Evolutionary conservation across 768 basidiomycete species (phyloP).

Genomic region (Roridomyces roridus): DNA sequence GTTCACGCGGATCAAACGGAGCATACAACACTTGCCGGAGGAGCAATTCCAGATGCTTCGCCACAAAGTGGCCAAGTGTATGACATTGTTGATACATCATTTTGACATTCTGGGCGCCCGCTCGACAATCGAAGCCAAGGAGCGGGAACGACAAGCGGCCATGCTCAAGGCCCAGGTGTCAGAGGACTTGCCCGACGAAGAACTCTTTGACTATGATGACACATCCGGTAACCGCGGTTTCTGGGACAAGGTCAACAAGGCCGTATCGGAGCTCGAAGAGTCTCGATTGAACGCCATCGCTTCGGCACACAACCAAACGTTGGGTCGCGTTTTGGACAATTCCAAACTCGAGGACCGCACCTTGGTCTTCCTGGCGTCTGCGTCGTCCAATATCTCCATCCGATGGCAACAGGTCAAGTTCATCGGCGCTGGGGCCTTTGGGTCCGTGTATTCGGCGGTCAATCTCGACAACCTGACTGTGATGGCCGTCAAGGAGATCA

Average conservation of each 20-base stretch:
- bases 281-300: constrained; percentile 60
- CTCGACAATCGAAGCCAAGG: constrained; percentile 86
- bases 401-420: constrained; percentile 99
- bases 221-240: constrained; percentile 68
- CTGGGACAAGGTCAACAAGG: constrained; percentile 73
- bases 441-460: constrained; percentile 98
- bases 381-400: constrained; percentile 94
- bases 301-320: constrained; percentile 66
- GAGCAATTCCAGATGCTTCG: constrained; percentile 91
- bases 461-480: constrained; percentile 94
- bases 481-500: constrained; percentile 99
- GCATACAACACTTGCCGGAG: constrained; percentile 87
- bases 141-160: constrained; percentile 85
- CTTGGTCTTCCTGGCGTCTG: constrained; percentile 91
- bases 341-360: constrained; percentile 94
- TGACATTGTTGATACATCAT: constrained; percentile 95
- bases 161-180: constrained; percentile 57
- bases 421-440: constrained; percentile 98
- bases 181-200: constrained; percentile 52
- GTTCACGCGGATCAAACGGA: constrained; percentile 83
- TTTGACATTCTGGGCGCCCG: constrained; percentile 98
- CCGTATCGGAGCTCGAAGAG: constrained; percentile 70
- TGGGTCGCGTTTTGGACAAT: constrained; percentile 93
- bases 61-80: constrained; percentile 92
- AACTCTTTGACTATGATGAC: constrained; percentile 52